Conservation (phyloP, 2,329 filamentous ascomycete genomes). For the Sarocladium strictum region DNA sequence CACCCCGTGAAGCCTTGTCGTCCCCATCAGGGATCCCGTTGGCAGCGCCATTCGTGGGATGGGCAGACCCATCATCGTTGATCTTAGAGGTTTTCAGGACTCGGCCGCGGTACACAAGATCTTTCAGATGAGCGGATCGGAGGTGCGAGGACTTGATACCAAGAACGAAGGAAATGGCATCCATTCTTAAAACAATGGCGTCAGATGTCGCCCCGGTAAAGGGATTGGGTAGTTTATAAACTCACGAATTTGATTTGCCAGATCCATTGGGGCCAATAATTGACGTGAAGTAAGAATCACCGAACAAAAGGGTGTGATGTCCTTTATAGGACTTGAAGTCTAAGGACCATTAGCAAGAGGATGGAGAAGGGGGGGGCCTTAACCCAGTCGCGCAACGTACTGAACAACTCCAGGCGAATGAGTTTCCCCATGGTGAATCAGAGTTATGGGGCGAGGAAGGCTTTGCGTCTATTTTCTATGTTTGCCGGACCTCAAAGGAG, state of each 20-base stretch:
- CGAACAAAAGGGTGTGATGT: slow-evolving; percentile 88
- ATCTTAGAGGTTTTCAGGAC: slow-evolving; percentile 90
- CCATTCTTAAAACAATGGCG: slow-evolving; percentile 79
- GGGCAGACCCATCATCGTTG: slow-evolving; percentile 79
- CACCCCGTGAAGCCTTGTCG: slow-evolving; percentile 62
- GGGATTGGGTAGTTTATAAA: slow-evolving; percentile 15
- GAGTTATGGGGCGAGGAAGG: not conserved
- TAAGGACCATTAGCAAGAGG: not conserved
- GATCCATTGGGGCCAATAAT: slow-evolving; percentile 99
- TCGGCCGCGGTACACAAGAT: slow-evolving; percentile 91
- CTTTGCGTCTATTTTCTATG: not conserved
- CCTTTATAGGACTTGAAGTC: slow-evolving; percentile 99
- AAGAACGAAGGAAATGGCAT: slow-evolving; percentile 97
- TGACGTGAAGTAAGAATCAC: slow-evolving; percentile 97
- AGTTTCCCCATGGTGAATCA: slow-evolving; percentile 80
- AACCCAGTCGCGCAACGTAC: slow-evolving; percentile 43
- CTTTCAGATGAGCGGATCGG: slow-evolving; percentile 86
- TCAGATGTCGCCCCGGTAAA: no score
- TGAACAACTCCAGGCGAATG: slow-evolving; percentile 88
- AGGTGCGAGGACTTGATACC: slow-evolving; percentile 98
- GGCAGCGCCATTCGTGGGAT: slow-evolving; percentile 50
- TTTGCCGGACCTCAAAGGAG: not conserved
- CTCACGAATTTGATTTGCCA: slow-evolving; percentile 95
- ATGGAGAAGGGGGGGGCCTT: not conserved
- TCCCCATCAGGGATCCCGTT: slow-evolving; percentile 58